Conservation (phyloP, 257 asterid genomes). For the Petunia secreta region DNA sequence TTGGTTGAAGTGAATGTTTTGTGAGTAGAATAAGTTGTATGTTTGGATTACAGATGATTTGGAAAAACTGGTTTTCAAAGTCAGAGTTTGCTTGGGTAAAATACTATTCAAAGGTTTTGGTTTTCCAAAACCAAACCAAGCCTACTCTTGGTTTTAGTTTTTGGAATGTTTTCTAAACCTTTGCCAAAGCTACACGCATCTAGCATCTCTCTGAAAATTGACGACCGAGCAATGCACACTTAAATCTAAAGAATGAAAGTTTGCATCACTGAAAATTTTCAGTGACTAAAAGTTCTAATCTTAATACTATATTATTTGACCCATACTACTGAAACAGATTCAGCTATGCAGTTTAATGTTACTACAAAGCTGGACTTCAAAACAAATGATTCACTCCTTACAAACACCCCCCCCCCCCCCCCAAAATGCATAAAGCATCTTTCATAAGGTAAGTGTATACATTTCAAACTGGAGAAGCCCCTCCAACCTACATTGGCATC, state of each 20-base stretch:
- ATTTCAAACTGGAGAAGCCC: background rate
- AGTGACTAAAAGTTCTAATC: conserved; percentile 13
- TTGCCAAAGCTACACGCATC: background rate
- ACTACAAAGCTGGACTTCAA: conserved; percentile 3
- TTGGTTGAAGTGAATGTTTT: too few species aligned
- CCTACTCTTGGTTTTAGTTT: conserved; percentile 1
- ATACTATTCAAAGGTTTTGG: background rate
- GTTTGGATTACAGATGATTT: background rate
- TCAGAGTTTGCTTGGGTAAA: conserved; percentile 1
- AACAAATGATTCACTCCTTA: background rate
- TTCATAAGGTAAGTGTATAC: background rate
- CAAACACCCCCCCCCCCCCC: too few species aligned
- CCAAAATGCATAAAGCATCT: background rate
- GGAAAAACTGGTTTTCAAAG: background rate
- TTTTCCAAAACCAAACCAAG: background rate
- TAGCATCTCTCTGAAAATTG: conserved; percentile 21
- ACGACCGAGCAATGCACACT: background rate
- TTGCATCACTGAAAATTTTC: background rate
- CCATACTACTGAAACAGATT: background rate
- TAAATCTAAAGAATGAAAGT: background rate
- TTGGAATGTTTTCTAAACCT: conserved; percentile 4
- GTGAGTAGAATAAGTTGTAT: background rate
- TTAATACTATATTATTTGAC: background rate
- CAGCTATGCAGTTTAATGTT: background rate
- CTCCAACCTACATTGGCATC: background rate